A percentile compares a stretch with the other conserved stretches of the same genome.
These are phyloP conservation scores for Zymoseptoria ardabiliae DNA, from an alignment of 2,329 filamentous ascomycete genomes.

Conservation along the genomic window DNA sequence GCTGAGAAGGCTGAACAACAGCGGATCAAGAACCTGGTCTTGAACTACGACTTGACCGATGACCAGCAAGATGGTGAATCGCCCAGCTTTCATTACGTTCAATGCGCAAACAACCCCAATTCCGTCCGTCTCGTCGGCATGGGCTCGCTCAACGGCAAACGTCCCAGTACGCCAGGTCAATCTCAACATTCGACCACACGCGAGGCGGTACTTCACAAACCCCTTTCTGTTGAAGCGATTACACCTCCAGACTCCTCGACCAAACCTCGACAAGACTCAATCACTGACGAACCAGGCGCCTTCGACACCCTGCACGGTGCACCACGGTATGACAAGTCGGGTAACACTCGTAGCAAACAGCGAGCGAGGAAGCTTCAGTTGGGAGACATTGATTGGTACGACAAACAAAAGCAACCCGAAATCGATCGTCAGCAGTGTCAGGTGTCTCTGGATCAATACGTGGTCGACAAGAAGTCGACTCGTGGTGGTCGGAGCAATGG, in stretches of 20 bases:
- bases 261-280: slow-evolving; percentile 12
- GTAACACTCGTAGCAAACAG: slow-evolving; percentile 64
- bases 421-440: slow-evolving; percentile 15
- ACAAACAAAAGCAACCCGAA: slow-evolving; percentile 7
- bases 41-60: slow-evolving; percentile 91
- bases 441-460: slow-evolving; percentile 24
- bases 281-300: slow-evolving; percentile 26
- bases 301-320: slow-evolving; percentile 36
- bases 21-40: slow-evolving; percentile 92
- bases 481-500: slow-evolving; percentile 11
- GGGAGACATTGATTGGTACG: slow-evolving; percentile 96
- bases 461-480: slow-evolving; percentile 22
- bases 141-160: slow-evolving; percentile 35
- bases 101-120: slow-evolving; percentile 38
- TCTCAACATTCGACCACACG: slow-evolving; percentile 25
- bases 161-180: slow-evolving; percentile 18
- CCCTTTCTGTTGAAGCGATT: background rate
- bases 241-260: slow-evolving; percentile 1
- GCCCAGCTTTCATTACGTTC: slow-evolving; percentile 35
- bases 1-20: slow-evolving; percentile 95
- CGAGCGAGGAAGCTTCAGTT: slow-evolving; percentile 85
- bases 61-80: slow-evolving; percentile 65
- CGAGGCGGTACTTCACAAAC: slow-evolving; percentile 9
- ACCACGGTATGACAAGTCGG: slow-evolving; percentile 48
- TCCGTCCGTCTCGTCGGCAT: slow-evolving; percentile 38